Base-by-base conservation (phyloP, 805 yeast species). In the Cyberlindnera nakhonratchasimensis region DNA sequence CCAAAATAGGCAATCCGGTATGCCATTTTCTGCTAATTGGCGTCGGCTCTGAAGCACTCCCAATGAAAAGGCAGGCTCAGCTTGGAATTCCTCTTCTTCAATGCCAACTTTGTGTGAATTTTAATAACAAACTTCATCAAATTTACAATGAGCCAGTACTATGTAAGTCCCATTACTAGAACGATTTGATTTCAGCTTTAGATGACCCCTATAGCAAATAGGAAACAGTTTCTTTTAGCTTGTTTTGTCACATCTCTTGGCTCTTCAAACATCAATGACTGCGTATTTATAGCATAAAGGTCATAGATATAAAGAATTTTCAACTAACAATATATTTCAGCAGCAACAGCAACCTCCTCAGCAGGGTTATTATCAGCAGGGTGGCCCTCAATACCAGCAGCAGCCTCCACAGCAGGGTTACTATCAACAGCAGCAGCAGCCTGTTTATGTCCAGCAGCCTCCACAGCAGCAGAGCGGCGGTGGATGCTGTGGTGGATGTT, bases 381-480 rank as follows among this genome's bases (percentile, higher is more conserved):
- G 42, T 21, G 45, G 42, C 23, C 57, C 50, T 17, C 53, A 43
- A 44, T 28, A 39, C 22, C 41, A 50, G 30, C 46, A 45, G 20
- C 50, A 48, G n/a, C n/a, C n/a, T n/a, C n/a, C n/a, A n/a, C n/a
- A n/a, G 31, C 62, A 57, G 33, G 61, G 62, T 12, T 61, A 61
- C 43, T 52, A 56, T 37, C 61, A 57, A 34, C 59, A 52, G 29
- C 61, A 57, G 40, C 61, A 25, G 18, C 58, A 53, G 38, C 58
- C 59, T 2, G 47, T 55, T 5, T 54, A 55, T 34, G 25, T 50
- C 23, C 61, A 57, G 44, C 59, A 54, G 34, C 47, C 46, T 5
- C 55, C 59, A 19, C 57, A 51, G 9, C 48, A 37, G 29, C n/a
- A 40, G n/a, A 29, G 20, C 9, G 13, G 20, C 6, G 38, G 21